Percentiles rank a stretch among this genome's conserved stretches.
Evolutionary conservation across 2,329 filamentous ascomycete genomes (phyloP).

Genomic region (Clonostachys rosea): DNA sequence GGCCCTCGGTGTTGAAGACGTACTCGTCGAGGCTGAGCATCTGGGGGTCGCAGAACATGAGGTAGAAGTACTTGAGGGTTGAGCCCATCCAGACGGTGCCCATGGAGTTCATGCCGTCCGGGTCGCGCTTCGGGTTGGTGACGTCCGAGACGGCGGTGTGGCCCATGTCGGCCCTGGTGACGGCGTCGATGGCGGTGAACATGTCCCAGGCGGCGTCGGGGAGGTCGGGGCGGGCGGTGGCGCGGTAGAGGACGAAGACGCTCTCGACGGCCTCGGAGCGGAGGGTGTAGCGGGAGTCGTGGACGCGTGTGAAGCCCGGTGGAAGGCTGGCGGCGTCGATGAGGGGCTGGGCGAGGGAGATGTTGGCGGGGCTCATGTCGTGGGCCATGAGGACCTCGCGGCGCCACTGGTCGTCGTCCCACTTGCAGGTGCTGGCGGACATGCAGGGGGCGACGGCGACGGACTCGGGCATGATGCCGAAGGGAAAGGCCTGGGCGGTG

Average conservation of each 20-base stretch:
- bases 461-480: slow-evolving; percentile 63
- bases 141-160: slow-evolving; percentile 32
- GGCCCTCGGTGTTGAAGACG: slow-evolving; percentile 53
- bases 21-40: slow-evolving; percentile 63
- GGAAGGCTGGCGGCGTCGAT: slow-evolving; percentile 15
- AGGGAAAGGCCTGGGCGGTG: slow-evolving; percentile 57
- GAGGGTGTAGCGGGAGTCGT: slow-evolving; percentile 35
- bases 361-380: background rate
- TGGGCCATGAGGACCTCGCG: background rate
- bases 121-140: background rate
- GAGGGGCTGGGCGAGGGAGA: background rate
- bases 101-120: background rate
- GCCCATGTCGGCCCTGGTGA: slow-evolving; percentile 36
- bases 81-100: slow-evolving; percentile 55
- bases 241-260: slow-evolving; percentile 44
- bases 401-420: slow-evolving; percentile 17
- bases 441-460: slow-evolving; percentile 41
- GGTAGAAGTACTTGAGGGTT: slow-evolving; percentile 71
- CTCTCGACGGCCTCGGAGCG: slow-evolving; percentile 49
- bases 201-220: slow-evolving; percentile 41
- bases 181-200: slow-evolving; percentile 34
- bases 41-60: slow-evolving; percentile 64
- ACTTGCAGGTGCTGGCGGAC: slow-evolving; percentile 45
- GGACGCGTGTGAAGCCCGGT: slow-evolving; percentile 54
- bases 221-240: slow-evolving; percentile 38